Evolutionary conservation across 1,284 basidiomycete species (phyloP), one percentile per base, ranked within the genome.

Genomic region (Heterobasidion parviporum): DNA sequence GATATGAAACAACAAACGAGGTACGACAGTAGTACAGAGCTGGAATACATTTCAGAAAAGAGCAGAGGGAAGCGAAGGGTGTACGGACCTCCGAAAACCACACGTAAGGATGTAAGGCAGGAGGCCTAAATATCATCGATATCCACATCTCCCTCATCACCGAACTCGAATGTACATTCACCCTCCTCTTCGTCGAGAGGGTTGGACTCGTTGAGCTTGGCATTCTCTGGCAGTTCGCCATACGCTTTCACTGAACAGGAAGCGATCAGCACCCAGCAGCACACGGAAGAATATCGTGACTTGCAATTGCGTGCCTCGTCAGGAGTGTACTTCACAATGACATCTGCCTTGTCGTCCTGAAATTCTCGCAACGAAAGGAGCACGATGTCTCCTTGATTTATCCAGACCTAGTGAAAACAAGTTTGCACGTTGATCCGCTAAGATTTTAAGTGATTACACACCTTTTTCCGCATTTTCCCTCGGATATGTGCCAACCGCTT

Each of bases 401-500:
- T 99, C 97, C 97, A 99, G 65, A 99, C 95, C 94, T 97, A 64
- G 36, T 41, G 49, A 49, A 10, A 34, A 54, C 14, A 33, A 12
- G 15, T 26, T 49, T 14, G 16, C 16, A 55, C 33, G 15, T 16
- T 35, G 32, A 1, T 26, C 26, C 14, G 52, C 43, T 16, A 33
- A 10, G 34, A 12, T 38, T 34, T n/a, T 34, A 34, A 3, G 3
- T n/a, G 47, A 47, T 52, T 12, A 70, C 81, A 59, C 64, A 90
- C 95, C 87, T 99, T 99, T 77, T 99, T 99, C 68, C 97, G 79
- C 92, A 99, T 95, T 78, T 98, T 98, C 55, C 97, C 97, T 72
- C 97, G 85, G 69, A 99, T 99, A 72, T 99, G 97, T 32, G 94
- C 96, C 69, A 99, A 79, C 65, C 96, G 81, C 75, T 98, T 98